These are phyloP conservation scores for Prunella vulgaris DNA, from an alignment of 257 asterid genomes.

Conservation along the genomic window DNA sequence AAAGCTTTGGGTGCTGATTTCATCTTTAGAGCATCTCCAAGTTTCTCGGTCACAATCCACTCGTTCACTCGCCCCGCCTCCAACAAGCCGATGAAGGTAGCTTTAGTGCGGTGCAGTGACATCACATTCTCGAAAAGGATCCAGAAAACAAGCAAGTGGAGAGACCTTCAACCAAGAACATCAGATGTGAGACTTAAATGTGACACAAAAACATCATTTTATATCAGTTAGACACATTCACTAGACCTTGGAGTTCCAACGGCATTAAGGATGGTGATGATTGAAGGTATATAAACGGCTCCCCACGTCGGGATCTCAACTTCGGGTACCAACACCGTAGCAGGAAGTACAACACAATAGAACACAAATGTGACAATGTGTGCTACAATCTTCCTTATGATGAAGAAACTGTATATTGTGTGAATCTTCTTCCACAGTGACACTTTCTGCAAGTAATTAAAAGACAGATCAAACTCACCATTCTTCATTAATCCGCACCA, in stretches of 20 bases:
- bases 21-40: conserved; percentile 66
- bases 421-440: conserved; percentile 76
- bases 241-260: conserved; percentile 87
- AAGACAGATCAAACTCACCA: not conserved
- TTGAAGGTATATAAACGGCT: conserved; percentile 72
- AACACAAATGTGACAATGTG: conserved; percentile 76
- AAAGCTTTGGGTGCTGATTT: conserved; percentile 54
- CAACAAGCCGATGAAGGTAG: conserved; percentile 84
- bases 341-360: conserved; percentile 75
- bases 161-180: conserved; percentile 42
- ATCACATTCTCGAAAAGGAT: conserved; percentile 90
- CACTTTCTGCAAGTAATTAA: conserved; percentile 64
- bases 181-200: not conserved
- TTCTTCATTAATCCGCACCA: not conserved
- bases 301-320: conserved; percentile 92
- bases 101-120: conserved; percentile 91
- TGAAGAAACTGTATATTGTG: conserved; percentile 91
- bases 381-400: conserved; percentile 83
- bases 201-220: not conserved
- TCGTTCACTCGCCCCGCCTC: conserved; percentile 89
- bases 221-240: not conserved
- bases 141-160: conserved; percentile 89
- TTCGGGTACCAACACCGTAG: conserved; percentile 86
- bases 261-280: conserved; percentile 75
- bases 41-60: conserved; percentile 96